Evolutionary conservation across 495 filamentous ascomycete species (phyloP).

Genomic region (Lasiosphaeria hispida): DNA sequence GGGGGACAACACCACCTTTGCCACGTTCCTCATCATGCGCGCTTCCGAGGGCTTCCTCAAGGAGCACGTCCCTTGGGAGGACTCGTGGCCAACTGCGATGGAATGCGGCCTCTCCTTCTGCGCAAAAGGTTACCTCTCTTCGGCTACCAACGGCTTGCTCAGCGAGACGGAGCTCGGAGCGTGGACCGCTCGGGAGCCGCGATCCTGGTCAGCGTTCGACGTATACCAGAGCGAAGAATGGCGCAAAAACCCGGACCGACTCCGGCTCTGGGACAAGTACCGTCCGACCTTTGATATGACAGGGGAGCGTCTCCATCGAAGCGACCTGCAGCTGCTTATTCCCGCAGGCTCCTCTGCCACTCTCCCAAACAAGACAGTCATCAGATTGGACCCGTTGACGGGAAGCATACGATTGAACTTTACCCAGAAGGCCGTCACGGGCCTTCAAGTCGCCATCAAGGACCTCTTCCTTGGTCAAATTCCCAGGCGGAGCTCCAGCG

Average conservation of each 20-base stretch:
- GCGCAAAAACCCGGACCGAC: neutral
- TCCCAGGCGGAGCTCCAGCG: no score
- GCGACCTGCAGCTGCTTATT: neutral
- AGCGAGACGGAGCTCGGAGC: neutral
- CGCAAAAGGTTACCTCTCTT: neutral
- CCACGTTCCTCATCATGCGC: neutral
- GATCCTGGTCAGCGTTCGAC: neutral
- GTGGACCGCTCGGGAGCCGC: neutral
- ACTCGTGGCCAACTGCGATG: neutral
- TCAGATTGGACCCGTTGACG: no score
- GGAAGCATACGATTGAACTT: no score
- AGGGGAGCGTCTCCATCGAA: neutral
- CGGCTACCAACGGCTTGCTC: neutral
- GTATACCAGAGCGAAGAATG: neutral
- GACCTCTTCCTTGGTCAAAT: neutral
- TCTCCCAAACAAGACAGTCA: no score
- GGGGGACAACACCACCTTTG: neutral
- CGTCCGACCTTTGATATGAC: no score
- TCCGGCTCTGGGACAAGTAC: no score
- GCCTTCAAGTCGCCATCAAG: neutral
- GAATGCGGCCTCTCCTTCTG: slow-evolving; percentile 4
- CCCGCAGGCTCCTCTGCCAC: neutral
- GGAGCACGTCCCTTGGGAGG: neutral
- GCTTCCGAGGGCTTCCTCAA: neutral
- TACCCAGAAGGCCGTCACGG: neutral